Percentiles rank a stretch among this genome's conserved stretches.
Evolutionary conservation across 1,284 basidiomycete species (phyloP).

Genomic region (Ganoderma boninense): DNA sequence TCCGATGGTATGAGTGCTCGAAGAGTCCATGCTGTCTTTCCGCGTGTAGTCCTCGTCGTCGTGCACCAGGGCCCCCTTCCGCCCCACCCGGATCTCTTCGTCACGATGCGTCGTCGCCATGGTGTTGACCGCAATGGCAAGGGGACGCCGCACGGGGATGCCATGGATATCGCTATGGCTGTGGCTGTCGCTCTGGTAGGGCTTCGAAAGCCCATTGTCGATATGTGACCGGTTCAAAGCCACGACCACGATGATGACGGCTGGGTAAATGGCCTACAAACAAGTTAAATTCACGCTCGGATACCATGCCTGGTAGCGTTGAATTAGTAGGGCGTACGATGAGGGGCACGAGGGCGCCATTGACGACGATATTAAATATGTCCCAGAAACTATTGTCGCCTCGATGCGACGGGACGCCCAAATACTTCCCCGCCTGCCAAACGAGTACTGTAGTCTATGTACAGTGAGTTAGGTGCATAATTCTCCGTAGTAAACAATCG

Average conservation of each 20-base stretch:
- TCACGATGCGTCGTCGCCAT: neutral
- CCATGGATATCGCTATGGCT: neutral
- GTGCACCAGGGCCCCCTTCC: neutral
- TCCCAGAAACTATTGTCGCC: no score
- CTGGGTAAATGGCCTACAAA: neutral
- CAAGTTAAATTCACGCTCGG: no score
- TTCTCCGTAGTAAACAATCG: no score
- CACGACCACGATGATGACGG: neutral
- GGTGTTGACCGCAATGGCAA: neutral
- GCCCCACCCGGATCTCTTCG: neutral
- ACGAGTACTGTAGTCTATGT: no score
- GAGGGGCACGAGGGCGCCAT: no score
- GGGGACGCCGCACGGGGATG: neutral
- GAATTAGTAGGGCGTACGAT: no score
- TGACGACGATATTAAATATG: no score
- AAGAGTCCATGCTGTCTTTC: neutral
- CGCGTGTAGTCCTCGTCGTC: neutral
- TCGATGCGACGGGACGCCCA: no score
- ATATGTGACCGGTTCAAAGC: neutral
- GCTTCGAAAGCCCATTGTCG: neutral
- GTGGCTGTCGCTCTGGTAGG: neutral
- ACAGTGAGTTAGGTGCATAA: no score
- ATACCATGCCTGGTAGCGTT: no score
- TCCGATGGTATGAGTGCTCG: neutral
- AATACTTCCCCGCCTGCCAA: no score